These are phyloP conservation scores for Wickerhamiella shivajii DNA, from an alignment of 805 yeast genomes.

Conservation along the genomic window DNA sequence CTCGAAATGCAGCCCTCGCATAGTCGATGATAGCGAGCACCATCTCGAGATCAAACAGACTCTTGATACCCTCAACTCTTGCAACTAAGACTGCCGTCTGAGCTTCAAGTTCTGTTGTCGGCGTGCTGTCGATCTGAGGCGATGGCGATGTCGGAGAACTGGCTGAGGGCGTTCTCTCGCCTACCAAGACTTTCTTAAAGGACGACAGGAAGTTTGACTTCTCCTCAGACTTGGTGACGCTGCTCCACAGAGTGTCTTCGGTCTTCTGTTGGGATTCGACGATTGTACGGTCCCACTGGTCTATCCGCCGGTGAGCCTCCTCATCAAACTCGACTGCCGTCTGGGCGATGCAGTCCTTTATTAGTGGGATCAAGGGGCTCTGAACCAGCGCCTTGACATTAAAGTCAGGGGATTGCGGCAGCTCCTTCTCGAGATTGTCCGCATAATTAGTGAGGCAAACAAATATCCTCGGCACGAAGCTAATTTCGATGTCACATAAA, in stretches of 20 bases:
- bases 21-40: constrained; percentile 55
- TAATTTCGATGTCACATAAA: constrained; percentile 4
- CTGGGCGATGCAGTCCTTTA: constrained; percentile 13
- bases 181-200: constrained; percentile 34
- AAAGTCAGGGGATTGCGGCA: not conserved
- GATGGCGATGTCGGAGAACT: constrained; percentile 5
- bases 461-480: constrained; percentile 4
- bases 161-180: constrained; percentile 22
- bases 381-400: constrained; percentile 1
- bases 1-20: constrained; percentile 48
- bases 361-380: constrained; percentile 4
- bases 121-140: constrained; percentile 6
- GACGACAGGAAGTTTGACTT: constrained; percentile 38
- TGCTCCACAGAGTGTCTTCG: constrained; percentile 33
- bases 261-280: constrained; percentile 35
- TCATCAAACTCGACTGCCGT: constrained; percentile 17
- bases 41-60: constrained; percentile 66
- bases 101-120: constrained; percentile 49
- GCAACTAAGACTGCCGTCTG: constrained; percentile 61
- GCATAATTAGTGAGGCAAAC: constrained; percentile 15
- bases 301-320: constrained; percentile 20
- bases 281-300: constrained; percentile 23
- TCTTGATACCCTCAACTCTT: constrained; percentile 60
- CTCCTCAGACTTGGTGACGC: constrained; percentile 31
- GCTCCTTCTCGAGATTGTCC: not conserved